Evolutionary conservation across 352 stramenopile genomes (phyloP), one percentile per base, ranked within the genome.

Genomic region (Chrysophaeum taylorii): DNA sequence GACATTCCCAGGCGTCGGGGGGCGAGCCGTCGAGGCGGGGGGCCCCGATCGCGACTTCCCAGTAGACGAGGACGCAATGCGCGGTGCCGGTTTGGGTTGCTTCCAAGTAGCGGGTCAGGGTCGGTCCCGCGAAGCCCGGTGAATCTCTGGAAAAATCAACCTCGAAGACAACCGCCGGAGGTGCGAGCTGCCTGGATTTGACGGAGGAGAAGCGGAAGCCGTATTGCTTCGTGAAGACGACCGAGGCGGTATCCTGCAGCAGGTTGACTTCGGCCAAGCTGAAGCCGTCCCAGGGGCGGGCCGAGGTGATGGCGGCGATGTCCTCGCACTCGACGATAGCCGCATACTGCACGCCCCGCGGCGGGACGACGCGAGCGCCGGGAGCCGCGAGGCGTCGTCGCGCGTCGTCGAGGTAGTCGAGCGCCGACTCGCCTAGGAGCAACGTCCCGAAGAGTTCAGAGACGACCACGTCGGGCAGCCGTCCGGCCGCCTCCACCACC

Each of bases 211-310:
- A 66, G 36, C 57, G 57, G 57, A 66, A 66, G 33, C 57, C 57
- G 57, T 66, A 66, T 36, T 66, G 57, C 57, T 66, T 66, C 15
- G 57, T 35, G 57, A 66, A 66, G 57, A 66, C 57, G 14, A 66
- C 23, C 12, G 57, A 66, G 12, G 57, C 57, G 33, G 57, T 66
- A n/a, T 66, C 57, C 57, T 66, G 57, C 12, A 66, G 57, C 1
- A 66, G 33, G 57, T 66, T 66, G 33, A 66, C 57, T 31, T 66
- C 9, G 33, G 18, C 33, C 33, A 66, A 36, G 14, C 27, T 16
- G 14, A 66, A 35, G 9, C 57, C 57, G 31, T 25, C 57, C 31
- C 31, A 66, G 36, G 41, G 33, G 14, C 31, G 7, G 12, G 57
- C 57, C 57, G 7, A 29, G 12, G 57, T 45, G 2, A 66, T 18